A percentile compares a stretch with the other conserved stretches of the same genome.
phyloP scores from a whole-genome alignment of 2,329 filamentous ascomycete genomes.

The Xylariaceae sp. region DNA sequence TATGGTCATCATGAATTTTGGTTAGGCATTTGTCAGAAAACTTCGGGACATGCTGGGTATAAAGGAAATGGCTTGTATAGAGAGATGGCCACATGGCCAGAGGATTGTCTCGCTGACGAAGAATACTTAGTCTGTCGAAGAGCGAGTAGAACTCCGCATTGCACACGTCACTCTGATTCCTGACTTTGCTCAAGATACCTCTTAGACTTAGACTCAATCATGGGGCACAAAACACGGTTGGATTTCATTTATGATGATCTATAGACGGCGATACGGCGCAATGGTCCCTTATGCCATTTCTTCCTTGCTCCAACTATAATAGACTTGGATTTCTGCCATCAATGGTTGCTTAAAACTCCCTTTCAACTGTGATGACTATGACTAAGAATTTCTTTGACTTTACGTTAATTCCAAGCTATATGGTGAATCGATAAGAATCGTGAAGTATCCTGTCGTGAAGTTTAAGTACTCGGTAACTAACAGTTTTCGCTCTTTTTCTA shows the following conservation, averaged over 20 bases:
- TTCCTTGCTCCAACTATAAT: conserved; percentile 12
- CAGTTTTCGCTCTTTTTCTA: too few species aligned
- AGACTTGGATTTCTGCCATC: background rate
- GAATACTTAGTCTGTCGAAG: conserved; percentile 26
- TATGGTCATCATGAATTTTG: background rate
- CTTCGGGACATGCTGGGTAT: conserved; percentile 21
- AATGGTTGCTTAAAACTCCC: background rate
- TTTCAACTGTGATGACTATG: too few species aligned
- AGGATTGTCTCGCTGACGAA: conserved; percentile 25
- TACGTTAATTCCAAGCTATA: too few species aligned
- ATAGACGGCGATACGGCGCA: conserved; percentile 24
- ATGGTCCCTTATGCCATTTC: background rate
- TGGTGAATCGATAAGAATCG: too few species aligned
- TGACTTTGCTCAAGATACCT: conserved; percentile 32
- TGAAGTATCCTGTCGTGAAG: too few species aligned
- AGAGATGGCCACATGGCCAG: conserved; percentile 37
- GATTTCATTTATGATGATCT: conserved; percentile 27
- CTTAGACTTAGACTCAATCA: conserved; percentile 31
- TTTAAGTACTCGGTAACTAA: too few species aligned
- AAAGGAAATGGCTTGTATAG: conserved; percentile 35
- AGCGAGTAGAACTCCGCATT: conserved; percentile 21
- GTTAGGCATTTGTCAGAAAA: conserved; percentile 9
- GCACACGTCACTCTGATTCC: conserved; percentile 15
- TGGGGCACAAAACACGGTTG: conserved; percentile 20
- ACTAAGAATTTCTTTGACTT: too few species aligned